Percentiles rank a stretch among this genome's conserved stretches.
phyloP scores from a whole-genome alignment of 768 basidiomycete species.

The Agaricus subrufescens region DNA sequence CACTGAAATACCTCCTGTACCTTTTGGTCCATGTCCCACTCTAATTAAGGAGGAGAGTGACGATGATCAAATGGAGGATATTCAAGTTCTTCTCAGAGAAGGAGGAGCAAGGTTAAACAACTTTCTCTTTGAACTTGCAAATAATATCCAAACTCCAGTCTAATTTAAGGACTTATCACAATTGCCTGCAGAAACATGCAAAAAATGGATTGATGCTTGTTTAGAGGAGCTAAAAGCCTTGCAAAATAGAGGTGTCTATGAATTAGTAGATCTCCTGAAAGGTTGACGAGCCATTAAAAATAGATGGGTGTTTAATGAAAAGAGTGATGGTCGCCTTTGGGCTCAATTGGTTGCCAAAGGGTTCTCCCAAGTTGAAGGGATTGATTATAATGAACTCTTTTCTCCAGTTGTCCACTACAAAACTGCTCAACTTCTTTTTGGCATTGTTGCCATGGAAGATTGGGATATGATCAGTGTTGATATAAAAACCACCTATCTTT shows the following conservation, averaged over 20 bases:
- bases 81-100: too few species aligned
- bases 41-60: too few species aligned
- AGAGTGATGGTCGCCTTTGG: not conserved
- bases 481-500: conserved; percentile 32
- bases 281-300: too few species aligned
- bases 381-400: conserved; percentile 11
- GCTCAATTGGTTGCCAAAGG: not conserved
- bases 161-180: not conserved
- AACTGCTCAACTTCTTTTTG: not conserved
- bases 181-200: not conserved
- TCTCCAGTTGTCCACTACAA: conserved; percentile 11
- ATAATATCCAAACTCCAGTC: not conserved
- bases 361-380: conserved; percentile 1
- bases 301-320: too few species aligned
- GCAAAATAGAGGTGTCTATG: not conserved
- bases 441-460: conserved; percentile 24
- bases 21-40: too few species aligned
- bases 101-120: too few species aligned
- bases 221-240: not conserved
- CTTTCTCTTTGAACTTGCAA: too few species aligned
- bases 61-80: too few species aligned
- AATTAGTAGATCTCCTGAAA: too few species aligned
- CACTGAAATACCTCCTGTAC: too few species aligned
- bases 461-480: conserved; percentile 36
- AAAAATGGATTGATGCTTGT: not conserved